Evolutionary conservation across 2,329 filamentous ascomycete genomes (phyloP), one percentile per base, ranked within the genome.

Genomic region (Colletotrichum tamarilloi): DNA sequence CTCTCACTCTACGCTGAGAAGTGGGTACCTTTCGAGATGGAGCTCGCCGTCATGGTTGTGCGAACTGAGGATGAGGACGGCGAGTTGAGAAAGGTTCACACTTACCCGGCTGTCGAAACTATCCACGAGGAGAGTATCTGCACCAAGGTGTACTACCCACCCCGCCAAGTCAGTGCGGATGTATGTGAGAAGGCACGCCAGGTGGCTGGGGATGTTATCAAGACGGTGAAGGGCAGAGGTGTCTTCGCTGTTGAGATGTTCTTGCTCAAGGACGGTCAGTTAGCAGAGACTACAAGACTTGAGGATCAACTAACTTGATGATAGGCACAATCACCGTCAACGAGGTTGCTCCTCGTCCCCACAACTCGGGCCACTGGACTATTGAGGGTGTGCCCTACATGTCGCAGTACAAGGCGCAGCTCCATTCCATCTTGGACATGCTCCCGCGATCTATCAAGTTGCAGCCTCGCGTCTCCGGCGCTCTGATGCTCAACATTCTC

Each of bases 241-340:
- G 94, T 98, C 38, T 99, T 98, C 82, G 97, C 96, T 0, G 96
- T 98, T 0, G 97, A 99, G 84, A 94, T 98, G 91, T 99, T 99
- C 84, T 84, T 98, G 4, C 89, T 95, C 12, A 85, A 91, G 62
- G 91, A 97, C 77, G 91, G 91, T 85, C 85, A 77, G 80, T 76
- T 63, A 24, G 57, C 26, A 22, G 22, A 26, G 46, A 35, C 73
- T 12, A 55, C 67, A 49, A 24, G 16, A 35, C 49, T 35, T 24
- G 11, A 7, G 67, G 35, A 26, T 30, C 19, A 57, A 32, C 67
- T 75, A 35, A 74, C 71, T 14, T 8, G 28, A 28, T 2, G 16
- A n/a, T 62, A 87, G 86, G 88, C 72, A 85, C 86, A 1, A 87
- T 98, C 1, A 84, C 97, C 71, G 89, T 98, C 77, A 98, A 97